Base-by-base conservation (phyloP, 306 rosid genomes). In the Urtica urens region DNA sequence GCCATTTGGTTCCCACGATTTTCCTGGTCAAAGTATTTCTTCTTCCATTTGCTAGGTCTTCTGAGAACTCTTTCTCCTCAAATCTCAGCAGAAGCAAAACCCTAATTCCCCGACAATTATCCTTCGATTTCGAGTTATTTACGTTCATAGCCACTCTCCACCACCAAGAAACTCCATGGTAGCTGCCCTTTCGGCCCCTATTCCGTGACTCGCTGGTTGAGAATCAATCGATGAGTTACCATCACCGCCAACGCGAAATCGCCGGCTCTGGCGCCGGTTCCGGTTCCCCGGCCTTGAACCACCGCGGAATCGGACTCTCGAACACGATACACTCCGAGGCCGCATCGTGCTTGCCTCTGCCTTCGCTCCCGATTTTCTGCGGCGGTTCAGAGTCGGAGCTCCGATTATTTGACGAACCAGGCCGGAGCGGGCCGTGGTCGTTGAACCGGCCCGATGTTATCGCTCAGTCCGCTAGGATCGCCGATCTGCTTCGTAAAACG, bases 351-450 rank as follows among this genome's bases (percentile, higher is more conserved):
- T 64, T 90, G 68, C 95, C 95, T 62, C 46, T 90, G 68, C 95
- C 95, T 10, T 79, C 94, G 46, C 87, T 90, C 21, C 99, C 95
- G 38, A 87, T 90, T 28, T 85, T 82, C 78, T 90, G 83, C 28
- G 96, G 96, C 3, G 75, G 81, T 16, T 73, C 94, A 38, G 81
- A 71, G 53, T 83, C 64, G 51, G 84, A 78, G 44, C 81, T 82
- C 46, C 73, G 67, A 19, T 72, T 92, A 49, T 62, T 76, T 25
- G 96, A 85, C 58, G 67, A 55, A 43, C 82, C 78, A 51, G 49
- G 59, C 3, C 56, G 55, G 9, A 26, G 56, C 39, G 22, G 57
- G 27, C 22, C 49, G 18, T 58, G 74, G 65, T 52, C 55, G 55
- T 52, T 63, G 57, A 62, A 66, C 51, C 83, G 77, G 42, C 42